These are phyloP conservation scores for Cystobasidium tubakii DNA, from an alignment of 768 basidiomycete species.

Conservation along the genomic window DNA sequence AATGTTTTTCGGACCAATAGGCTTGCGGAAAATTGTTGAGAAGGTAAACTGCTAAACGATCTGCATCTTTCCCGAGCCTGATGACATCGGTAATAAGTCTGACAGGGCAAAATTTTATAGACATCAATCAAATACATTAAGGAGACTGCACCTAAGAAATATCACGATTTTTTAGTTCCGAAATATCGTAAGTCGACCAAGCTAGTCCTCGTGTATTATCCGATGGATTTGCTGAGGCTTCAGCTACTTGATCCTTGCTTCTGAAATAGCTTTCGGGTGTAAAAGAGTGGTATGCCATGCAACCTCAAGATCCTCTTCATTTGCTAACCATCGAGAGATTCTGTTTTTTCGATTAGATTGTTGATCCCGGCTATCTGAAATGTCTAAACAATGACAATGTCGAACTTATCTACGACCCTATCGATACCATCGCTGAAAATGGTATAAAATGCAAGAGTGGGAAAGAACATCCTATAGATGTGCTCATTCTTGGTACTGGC, in stretches of 20 bases:
- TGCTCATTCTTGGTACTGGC: conserved; percentile 32
- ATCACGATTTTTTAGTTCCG: conserved; percentile 39
- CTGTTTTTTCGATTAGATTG: neutral
- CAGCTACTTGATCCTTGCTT: too few species aligned
- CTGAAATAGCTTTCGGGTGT: conserved; percentile 17
- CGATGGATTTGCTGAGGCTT: too few species aligned
- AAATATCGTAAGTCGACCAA: conserved; percentile 16
- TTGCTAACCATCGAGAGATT: too few species aligned
- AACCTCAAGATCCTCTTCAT: too few species aligned
- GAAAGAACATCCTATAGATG: conserved; percentile 22
- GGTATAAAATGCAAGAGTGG: conserved; percentile 28
- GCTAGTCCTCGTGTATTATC: too few species aligned
- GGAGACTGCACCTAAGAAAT: conserved; percentile 39
- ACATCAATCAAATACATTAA: conserved; percentile 18
- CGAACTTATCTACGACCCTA: conserved; percentile 32
- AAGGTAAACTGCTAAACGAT: too few species aligned
- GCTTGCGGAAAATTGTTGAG: neutral
- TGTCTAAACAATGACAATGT: conserved; percentile 33
- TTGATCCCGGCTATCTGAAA: conserved; percentile 36
- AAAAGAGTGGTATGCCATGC: conserved; percentile 8
- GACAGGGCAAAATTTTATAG: too few species aligned
- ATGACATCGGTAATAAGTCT: too few species aligned
- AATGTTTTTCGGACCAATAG: too few species aligned
- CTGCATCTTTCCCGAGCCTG: too few species aligned
- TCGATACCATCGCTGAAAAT: conserved; percentile 31